phyloP scores from a whole-genome alignment of 352 stramenopile species.

The Hyaloperonospora arabidopsidis region DNA sequence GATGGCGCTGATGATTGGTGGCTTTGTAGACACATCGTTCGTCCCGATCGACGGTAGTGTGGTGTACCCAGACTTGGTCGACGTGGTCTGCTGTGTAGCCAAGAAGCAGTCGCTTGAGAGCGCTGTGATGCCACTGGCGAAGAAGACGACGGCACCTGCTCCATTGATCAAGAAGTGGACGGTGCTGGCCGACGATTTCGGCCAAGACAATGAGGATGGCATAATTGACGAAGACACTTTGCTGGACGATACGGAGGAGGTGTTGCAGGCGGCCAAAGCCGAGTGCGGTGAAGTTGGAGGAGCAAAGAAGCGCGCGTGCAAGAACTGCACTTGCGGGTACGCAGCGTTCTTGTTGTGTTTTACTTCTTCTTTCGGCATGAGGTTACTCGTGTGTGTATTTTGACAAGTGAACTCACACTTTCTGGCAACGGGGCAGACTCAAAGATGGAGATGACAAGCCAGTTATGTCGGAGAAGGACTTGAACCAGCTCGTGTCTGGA shows the following conservation, averaged over 20 bases:
- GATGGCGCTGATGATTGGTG: slow-evolving; percentile 75
- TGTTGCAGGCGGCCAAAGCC: slow-evolving; percentile 58
- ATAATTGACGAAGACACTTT: slow-evolving; percentile 82
- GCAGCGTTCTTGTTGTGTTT: not conserved
- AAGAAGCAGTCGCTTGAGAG: slow-evolving; percentile 62
- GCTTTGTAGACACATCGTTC: slow-evolving; percentile 49
- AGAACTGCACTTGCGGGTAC: slow-evolving; percentile 95
- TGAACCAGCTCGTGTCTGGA: slow-evolving; percentile 71
- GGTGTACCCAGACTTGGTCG: slow-evolving; percentile 41
- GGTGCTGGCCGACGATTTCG: slow-evolving; percentile 56
- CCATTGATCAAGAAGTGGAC: slow-evolving; percentile 60
- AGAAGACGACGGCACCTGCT: slow-evolving; percentile 23
- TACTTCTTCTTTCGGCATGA: no score
- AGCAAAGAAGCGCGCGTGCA: slow-evolving; percentile 88
- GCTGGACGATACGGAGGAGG: slow-evolving; percentile 78
- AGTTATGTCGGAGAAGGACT: slow-evolving; percentile 62
- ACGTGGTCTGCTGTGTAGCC: slow-evolving; percentile 37
- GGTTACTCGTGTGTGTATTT: no score
- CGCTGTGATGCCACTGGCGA: slow-evolving; percentile 46
- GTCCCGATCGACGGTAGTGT: slow-evolving; percentile 28
- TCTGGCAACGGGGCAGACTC: slow-evolving; percentile 24
- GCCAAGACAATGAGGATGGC: slow-evolving; percentile 48
- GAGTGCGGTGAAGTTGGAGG: slow-evolving; percentile 75
- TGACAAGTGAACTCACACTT: not conserved
- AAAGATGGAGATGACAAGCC: slow-evolving; percentile 71